These are phyloP conservation scores for Leccinum fallax DNA, from an alignment of 1,284 basidiomycete genomes.

Conservation along the genomic window DNA sequence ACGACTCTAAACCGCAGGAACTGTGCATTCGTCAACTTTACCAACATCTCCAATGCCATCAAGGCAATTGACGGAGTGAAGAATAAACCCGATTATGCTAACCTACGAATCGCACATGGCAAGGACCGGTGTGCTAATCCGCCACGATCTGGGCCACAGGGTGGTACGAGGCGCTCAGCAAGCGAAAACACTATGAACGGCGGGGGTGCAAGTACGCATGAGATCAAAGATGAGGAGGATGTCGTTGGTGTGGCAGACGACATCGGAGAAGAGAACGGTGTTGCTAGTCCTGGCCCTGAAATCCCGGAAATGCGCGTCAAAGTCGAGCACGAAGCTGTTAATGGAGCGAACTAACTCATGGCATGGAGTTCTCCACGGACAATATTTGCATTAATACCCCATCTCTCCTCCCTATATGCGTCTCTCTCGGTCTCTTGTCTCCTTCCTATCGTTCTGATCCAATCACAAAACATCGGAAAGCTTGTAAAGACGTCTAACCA, in stretches of 20 bases:
- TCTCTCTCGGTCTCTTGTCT: slow-evolving; percentile 21
- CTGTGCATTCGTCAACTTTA: slow-evolving; percentile 95
- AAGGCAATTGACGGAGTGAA: slow-evolving; percentile 95
- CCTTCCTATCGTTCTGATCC: slow-evolving; percentile 16
- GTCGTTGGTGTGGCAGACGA: slow-evolving; percentile 19
- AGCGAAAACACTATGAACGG: slow-evolving; percentile 41
- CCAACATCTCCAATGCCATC: slow-evolving; percentile 90
- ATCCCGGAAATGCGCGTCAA: slow-evolving; percentile 29
- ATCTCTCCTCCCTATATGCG: slow-evolving; percentile 28
- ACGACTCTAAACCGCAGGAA: slow-evolving; percentile 52
- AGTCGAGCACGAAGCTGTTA: slow-evolving; percentile 27
- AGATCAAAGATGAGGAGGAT: slow-evolving; percentile 30
- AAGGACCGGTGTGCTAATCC: slow-evolving; percentile 95
- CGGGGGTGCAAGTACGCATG: slow-evolving; percentile 16
- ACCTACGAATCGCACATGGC: slow-evolving; percentile 86
- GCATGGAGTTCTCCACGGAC: slow-evolving; percentile 23
- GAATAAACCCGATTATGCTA: slow-evolving; percentile 80
- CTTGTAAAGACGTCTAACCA: slow-evolving; percentile 34
- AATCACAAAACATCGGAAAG: slow-evolving; percentile 30
- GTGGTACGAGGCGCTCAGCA: slow-evolving; percentile 48
- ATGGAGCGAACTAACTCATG: slow-evolving; percentile 25
- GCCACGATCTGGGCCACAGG: slow-evolving; percentile 79
- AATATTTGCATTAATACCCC: slow-evolving; percentile 37
- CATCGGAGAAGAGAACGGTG: slow-evolving; percentile 28
- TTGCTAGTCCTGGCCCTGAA: slow-evolving; percentile 27